phyloP scores from a whole-genome alignment of 2,329 filamentous ascomycete species.

The Colletotrichum lini region DNA sequence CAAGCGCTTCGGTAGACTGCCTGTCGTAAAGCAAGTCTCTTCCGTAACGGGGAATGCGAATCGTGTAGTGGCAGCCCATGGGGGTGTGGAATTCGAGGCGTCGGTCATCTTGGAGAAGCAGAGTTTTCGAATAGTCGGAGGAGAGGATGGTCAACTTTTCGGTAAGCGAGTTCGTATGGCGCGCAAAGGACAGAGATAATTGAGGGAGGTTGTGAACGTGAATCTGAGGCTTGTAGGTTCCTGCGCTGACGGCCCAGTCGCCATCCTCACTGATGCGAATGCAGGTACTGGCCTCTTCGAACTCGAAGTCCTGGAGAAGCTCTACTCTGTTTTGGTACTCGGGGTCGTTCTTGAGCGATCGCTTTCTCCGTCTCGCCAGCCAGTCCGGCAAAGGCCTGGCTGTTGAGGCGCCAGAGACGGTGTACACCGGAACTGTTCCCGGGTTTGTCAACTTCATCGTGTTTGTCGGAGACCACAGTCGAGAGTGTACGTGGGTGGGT shows the following conservation, averaged over 20 bases:
- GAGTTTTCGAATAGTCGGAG: conserved; percentile 91
- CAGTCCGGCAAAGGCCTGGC: conserved; percentile 93
- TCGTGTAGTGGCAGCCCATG: conserved; percentile 87
- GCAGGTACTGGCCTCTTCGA: conserved; percentile 94
- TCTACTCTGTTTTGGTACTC: conserved; percentile 96
- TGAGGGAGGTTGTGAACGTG: conserved; percentile 97
- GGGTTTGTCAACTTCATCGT: conserved; percentile 86
- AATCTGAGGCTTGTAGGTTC: conserved; percentile 82
- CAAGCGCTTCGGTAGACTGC: conserved; percentile 84
- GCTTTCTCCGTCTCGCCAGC: conserved; percentile 90
- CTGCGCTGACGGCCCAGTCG: conserved; percentile 85
- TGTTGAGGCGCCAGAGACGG: conserved; percentile 91
- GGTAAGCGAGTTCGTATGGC: conserved; percentile 93
- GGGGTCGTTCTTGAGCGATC: conserved; percentile 90
- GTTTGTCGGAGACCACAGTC: conserved; percentile 25
- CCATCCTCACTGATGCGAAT: conserved; percentile 94
- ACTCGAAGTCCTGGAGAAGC: conserved; percentile 96
- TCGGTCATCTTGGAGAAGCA: conserved; percentile 93
- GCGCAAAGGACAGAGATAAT: conserved; percentile 91
- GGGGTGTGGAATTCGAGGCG: conserved; percentile 94
- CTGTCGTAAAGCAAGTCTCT: conserved; percentile 90
- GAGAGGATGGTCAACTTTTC: conserved; percentile 92
- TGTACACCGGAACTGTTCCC: conserved; percentile 91
- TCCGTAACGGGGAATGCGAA: conserved; percentile 93
- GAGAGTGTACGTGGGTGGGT: conserved; percentile 13